A percentile compares a stretch with the other conserved stretches of the same genome.
These are phyloP conservation scores for Achlya hypogyna DNA, from an alignment of 352 stramenopile genomes.

Conservation along the genomic window DNA sequence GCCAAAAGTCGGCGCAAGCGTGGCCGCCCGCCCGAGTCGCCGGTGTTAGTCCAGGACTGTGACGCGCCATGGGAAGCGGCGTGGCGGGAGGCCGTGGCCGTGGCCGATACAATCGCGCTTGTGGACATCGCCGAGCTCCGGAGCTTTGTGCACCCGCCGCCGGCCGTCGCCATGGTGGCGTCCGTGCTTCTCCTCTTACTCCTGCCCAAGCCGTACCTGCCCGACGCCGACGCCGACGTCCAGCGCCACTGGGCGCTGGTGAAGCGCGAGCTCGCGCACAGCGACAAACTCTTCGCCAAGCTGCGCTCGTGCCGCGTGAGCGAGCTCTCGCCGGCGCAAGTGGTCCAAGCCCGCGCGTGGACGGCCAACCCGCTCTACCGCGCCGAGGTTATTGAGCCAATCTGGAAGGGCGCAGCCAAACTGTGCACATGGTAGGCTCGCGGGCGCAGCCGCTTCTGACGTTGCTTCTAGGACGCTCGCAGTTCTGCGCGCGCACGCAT, in stretches of 20 bases:
- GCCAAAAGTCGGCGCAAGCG: conserved; percentile 8
- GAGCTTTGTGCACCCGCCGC: conserved; percentile 70
- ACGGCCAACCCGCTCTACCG: conserved; percentile 61
- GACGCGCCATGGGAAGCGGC: conserved; percentile 29
- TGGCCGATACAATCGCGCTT: conserved; percentile 36
- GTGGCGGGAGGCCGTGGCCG: conserved; percentile 29
- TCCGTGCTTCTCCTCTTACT: conserved; percentile 48
- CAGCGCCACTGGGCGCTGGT: conserved; percentile 30
- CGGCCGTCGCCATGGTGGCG: conserved; percentile 67
- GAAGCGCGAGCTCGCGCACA: conserved; percentile 46
- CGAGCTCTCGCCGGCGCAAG: conserved; percentile 25
- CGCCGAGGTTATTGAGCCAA: conserved; percentile 47
- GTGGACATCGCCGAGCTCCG: conserved; percentile 68
- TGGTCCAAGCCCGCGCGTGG: conserved; percentile 37
- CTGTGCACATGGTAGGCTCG: conserved; percentile 82
- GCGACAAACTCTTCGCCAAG: conserved; percentile 48
- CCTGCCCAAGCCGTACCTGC: conserved; percentile 26
- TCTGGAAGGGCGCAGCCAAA: conserved; percentile 77
- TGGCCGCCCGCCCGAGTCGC: not conserved
- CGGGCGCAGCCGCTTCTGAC: not conserved
- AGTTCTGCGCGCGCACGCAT: conserved; percentile 56
- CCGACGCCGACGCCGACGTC: not conserved
- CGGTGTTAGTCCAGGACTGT: not conserved
- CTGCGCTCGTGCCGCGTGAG: conserved; percentile 42
- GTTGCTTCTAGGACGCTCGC: conserved; percentile 36